phyloP scores from a whole-genome alignment of 495 filamentous ascomycete species.

The Daldinia bambusicola region DNA sequence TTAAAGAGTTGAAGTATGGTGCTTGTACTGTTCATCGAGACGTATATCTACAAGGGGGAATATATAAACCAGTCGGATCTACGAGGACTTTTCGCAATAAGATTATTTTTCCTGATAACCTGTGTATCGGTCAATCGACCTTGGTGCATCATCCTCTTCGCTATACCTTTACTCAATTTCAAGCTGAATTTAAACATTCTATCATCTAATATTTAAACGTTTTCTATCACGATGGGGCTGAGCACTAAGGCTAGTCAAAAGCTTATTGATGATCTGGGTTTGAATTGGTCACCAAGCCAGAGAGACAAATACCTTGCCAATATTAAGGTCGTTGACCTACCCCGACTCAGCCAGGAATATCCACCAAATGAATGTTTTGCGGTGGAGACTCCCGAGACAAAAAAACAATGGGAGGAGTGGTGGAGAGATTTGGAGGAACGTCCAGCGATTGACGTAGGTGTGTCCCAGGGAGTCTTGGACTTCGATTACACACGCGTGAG shows the following conservation, averaged over 20 bases:
- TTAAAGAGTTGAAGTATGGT: not conserved
- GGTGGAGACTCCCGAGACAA: not conserved
- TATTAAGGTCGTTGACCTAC: not conserved
- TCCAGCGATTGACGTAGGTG: too few species aligned
- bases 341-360: not conserved
- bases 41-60: not conserved
- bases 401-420: not conserved
- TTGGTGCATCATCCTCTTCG: not conserved
- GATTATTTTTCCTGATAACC: not conserved
- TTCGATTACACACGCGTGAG: not conserved
- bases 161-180: not conserved
- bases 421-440: not conserved
- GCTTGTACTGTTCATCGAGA: not conserved
- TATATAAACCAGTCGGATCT: not conserved
- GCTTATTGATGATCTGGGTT: slow-evolving; percentile 14
- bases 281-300: slow-evolving; percentile 6
- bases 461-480: not conserved
- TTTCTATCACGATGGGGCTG: not conserved
- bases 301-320: not conserved
- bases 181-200: not conserved
- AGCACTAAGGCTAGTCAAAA: not conserved
- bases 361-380: not conserved
- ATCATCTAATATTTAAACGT: not conserved
- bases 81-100: not conserved
- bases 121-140: not conserved